Percentiles rank a stretch among this genome's conserved stretches.
Conservation (phyloP, 495 filamentous ascomycete species). For the Xylaria telfairii region DNA sequence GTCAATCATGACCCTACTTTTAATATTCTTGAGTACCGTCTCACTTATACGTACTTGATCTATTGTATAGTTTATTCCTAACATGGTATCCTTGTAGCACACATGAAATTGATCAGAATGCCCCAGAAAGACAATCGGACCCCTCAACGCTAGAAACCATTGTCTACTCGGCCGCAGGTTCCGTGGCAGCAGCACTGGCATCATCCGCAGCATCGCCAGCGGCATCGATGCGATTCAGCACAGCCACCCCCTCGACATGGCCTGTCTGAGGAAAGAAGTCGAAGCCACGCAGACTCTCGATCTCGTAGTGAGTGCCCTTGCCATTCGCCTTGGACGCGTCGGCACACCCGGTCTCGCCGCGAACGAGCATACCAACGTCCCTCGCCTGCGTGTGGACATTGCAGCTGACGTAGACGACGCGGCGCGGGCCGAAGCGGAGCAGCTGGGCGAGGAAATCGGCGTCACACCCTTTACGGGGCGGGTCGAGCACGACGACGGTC, state of each 20-base stretch:
- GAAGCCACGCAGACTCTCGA: slow-evolving; percentile 91
- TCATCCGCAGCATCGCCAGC: background rate
- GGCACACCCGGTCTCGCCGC: slow-evolving; percentile 52
- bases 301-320: slow-evolving; percentile 70
- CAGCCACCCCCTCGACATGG: slow-evolving; percentile 93
- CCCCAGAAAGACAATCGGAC: background rate
- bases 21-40: background rate
- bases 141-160: background rate
- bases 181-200: background rate
- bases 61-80: background rate
- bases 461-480: slow-evolving; percentile 93
- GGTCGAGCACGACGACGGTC: slow-evolving; percentile 90
- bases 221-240: slow-evolving; percentile 64
- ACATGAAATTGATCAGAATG: background rate
- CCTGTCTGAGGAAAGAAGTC: slow-evolving; percentile 99
- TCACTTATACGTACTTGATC: background rate
- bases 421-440: slow-evolving; percentile 71
- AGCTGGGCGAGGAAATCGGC: slow-evolving; percentile 82
- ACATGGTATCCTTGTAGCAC: background rate
- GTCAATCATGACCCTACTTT: background rate
- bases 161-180: background rate
- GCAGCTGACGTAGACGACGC: slow-evolving; percentile 93
- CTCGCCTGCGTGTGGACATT: slow-evolving; percentile 98
- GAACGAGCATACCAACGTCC: slow-evolving; percentile 84
- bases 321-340: slow-evolving; percentile 35